Evolutionary conservation across 306 rosid species (phyloP), one percentile per base, ranked within the genome.

Genomic region (Cicer bijugum): DNA sequence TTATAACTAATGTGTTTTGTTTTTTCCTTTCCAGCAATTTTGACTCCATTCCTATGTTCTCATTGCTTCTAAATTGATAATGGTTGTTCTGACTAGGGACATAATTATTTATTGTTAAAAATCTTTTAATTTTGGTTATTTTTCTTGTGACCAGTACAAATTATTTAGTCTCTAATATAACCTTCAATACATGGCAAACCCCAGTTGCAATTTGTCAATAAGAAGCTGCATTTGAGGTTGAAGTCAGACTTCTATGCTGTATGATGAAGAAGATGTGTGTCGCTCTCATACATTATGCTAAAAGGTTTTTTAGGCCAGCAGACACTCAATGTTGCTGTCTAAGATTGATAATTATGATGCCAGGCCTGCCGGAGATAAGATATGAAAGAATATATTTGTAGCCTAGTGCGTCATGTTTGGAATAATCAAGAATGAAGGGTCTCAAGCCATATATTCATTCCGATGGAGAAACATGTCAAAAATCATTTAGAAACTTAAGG

Each of bases 391-490:
- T 6, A 14, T 14, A 48, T 33, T 4, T 16, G 51, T 11, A 62
- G 8, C 42, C 53, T 19, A 38, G 20, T 4, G 19, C 0, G 11
- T 48, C 60, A 47, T 37, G 35, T 62, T 62, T 74, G 33, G 39
- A 74, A 62, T 20, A 47, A 46, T 37, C 19, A 48, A 38, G 62
- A 47, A 46, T 37, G 39, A 48, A 38, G 62, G 51, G 23, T 48
- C 20, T 5, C 7, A 12, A 63, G 8, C 8, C 16, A 28, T 35
- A 65, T 12, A 55, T 74, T 17, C 39, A 37, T 35, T 60, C 15
- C 16, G 78, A 47, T 15, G 38, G 50, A 23, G 71, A 39, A 14
- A 15, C 28, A 12, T 47, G 60, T 15, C 71, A 75, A 75, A 76
- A 53, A 55, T 38, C 50, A 56, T 2, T 75, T 15, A 52, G 10